phyloP scores from a whole-genome alignment of 129 eudicot species.

The Silybum marianum region DNA sequence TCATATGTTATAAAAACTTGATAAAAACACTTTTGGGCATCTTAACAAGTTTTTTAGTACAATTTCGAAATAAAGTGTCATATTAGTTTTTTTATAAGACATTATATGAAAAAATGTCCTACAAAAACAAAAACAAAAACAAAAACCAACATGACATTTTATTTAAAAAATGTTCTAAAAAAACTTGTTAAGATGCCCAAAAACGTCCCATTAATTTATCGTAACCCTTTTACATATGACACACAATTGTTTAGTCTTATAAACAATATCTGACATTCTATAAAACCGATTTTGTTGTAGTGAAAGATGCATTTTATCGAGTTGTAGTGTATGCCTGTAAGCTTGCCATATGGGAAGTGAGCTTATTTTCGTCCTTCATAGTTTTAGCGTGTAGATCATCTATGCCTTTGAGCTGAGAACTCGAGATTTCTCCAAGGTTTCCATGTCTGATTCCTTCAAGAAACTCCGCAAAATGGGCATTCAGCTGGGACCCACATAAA shows the following conservation, averaged over 20 bases:
- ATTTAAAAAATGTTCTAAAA: neutral
- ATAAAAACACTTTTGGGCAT: neutral
- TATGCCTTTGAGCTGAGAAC: constrained; percentile 30
- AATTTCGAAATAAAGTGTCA: too few species aligned
- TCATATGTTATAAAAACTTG: neutral
- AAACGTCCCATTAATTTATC: neutral
- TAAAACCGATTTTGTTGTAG: neutral
- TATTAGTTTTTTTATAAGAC: neutral
- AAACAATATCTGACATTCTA: neutral
- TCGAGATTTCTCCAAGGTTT: constrained; percentile 42
- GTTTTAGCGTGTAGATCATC: constrained; percentile 46
- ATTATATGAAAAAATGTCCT: neutral
- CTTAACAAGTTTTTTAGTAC: neutral
- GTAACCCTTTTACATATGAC: neutral
- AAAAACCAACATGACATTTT: neutral
- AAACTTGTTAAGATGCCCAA: neutral
- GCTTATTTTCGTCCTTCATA: constrained; percentile 43
- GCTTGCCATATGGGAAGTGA: constrained; percentile 37
- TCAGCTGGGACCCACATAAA: constrained; percentile 37
- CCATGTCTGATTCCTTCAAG: constrained; percentile 39
- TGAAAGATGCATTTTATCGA: neutral
- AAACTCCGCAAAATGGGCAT: constrained; percentile 23
- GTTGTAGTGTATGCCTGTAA: constrained; percentile 39
- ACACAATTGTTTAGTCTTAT: neutral
- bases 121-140: too few species aligned